Base-by-base conservation (phyloP, 768 basidiomycete genomes). In the Agrocybe pediades region DNA sequence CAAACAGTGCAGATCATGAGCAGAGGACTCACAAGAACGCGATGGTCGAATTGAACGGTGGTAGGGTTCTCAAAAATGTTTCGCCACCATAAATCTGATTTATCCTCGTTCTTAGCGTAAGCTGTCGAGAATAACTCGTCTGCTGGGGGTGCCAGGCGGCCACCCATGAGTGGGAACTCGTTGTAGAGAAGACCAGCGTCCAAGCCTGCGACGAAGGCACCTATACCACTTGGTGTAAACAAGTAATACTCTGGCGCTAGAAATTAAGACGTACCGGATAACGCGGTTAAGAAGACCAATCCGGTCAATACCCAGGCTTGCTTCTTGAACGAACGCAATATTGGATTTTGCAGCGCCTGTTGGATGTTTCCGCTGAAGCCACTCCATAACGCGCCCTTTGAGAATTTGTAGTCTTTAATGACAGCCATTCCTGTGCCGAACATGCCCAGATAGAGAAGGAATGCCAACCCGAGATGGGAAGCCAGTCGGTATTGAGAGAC, bases 131-230 rank as follows among this genome's bases (percentile, higher is more conserved):
- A 84, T 21, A 99, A 80, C 68, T 98, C 97, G 30, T 87, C 82
- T 6, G 74, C 56, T 0, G 95, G 94, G 2, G 97, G 97, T 3
- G 83, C 81, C 15, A 98, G 69, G 15, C 85, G 80, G 6, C 90
- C 95, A 30, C 93, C 96, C 96, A 99, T 99, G 4, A 88, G 72
- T 0, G 97, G 97, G 74, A 97, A 99, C 65, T 98, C 96, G 66
- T 99, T 99, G 73, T 98, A 98, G n/a, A 95, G 68, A 49, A 99
- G 72, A 13, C 97, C 97, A 1, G 97, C 97, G 68, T 99, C 97
- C 40, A 99, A 78, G 13, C 97, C 97, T 30, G 97, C 97, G 24
- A 99, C 97, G 62, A 99, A 98, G 4, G 97, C 97, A 47, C 97
- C 96, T 96, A 65, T 42, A 42, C 1, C 46, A 20, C 19, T 16